phyloP scores from a whole-genome alignment of 139 green algal species.

The Gonium pectorale region DNA sequence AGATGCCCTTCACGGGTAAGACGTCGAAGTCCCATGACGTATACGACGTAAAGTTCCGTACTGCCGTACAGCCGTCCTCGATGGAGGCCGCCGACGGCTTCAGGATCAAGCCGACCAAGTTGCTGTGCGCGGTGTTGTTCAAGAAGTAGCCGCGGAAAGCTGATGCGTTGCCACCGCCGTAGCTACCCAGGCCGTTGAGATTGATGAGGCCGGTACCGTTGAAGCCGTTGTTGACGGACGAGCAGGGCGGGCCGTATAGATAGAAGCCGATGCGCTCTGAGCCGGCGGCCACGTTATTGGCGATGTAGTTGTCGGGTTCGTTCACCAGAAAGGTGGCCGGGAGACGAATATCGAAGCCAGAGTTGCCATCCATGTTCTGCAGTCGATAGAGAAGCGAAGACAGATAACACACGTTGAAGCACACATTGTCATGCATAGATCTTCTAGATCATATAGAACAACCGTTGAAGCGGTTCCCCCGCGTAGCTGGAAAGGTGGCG shows the following conservation, averaged over 20 bases:
- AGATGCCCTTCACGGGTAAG: slow-evolving; percentile 57
- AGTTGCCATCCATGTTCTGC: neutral
- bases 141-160: slow-evolving; percentile 3
- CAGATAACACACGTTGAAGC: too few species aligned
- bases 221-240: too few species aligned
- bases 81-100: neutral
- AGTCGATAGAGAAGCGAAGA: too few species aligned
- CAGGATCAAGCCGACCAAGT: slow-evolving; percentile 45
- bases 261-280: slow-evolving; percentile 63
- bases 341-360: neutral
- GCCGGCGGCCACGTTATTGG: too few species aligned
- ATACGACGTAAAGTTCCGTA: too few species aligned
- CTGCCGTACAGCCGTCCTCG: slow-evolving; percentile 44
- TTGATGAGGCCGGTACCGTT: too few species aligned
- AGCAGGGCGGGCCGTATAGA: neutral
- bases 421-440: too few species aligned
- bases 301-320: slow-evolving; percentile 38
- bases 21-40: slow-evolving; percentile 72
- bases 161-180: too few species aligned
- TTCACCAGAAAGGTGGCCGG: neutral
- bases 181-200: too few species aligned
- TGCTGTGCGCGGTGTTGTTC: slow-evolving; percentile 57
- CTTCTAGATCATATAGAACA: too few species aligned
- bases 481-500: too few species aligned
- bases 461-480: too few species aligned